Base-by-base conservation (phyloP, 371 early-diverging fungal genomes). In the Entomophthora muscae region DNA sequence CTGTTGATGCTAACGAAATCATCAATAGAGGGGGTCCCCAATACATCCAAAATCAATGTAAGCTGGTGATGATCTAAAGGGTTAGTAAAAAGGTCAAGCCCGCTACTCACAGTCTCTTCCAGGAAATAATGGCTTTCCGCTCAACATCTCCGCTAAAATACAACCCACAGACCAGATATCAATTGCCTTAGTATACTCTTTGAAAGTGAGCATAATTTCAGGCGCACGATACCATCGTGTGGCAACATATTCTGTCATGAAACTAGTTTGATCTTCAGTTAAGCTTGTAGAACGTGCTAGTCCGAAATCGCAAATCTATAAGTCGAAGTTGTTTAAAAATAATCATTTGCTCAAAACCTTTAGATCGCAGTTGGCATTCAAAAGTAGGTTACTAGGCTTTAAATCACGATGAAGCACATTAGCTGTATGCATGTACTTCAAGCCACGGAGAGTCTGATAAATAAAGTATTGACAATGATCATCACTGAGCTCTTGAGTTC, bases 191-290 rank as follows among this genome's bases (percentile, higher is more conserved):
- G 92, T 90, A 72, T 98, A 98, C 57, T 85, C 85, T 66, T 89
- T 85, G 71, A 91, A 90, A 2, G 93, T 92, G 67, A 98, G 75
- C 88, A 98, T 93, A 68, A 98, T 90, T 71, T 98, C 99, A 32
- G 98, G 98, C 29, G 99, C 90, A 67, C 98, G 85, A 74, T 98
- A 98, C 97, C 98, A 98, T 66, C 98, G 80, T 17, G 99, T 98
- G 7, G 98, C 91, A 23, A 96, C 98, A 72, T 95, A 95, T 75
- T 94, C 93, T 52, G 93, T 94, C 91, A 95, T 89, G 68, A 94
- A 94, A 13, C 92, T 91, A 65, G 83, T 83, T 42, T 76, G 80
- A 62, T 90, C 95, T 64, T 85, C 86, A 12, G 81, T 81, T 57
- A 90, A 90, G 57, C 89, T 89, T 61, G 90, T 84, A 1, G 91